Percentiles rank a stretch among this genome's conserved stretches.
phyloP scores from a whole-genome alignment of 441 rosid genomes.

The Bruguiera hainesii region DNA sequence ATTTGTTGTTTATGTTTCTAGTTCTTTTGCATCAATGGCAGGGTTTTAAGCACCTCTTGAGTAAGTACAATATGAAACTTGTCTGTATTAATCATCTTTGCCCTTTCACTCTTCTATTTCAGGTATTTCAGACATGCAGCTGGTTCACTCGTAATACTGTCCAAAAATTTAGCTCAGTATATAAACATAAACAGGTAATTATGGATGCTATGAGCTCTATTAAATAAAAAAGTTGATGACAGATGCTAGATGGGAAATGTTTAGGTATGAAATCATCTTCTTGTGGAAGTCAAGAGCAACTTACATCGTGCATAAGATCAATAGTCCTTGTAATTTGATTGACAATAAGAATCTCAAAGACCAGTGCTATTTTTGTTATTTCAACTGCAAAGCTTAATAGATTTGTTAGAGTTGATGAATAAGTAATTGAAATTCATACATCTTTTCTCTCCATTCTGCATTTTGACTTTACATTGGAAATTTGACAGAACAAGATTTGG shows the following conservation, averaged over 20 bases:
- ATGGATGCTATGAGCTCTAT: slow-evolving; percentile 7
- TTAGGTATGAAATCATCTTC: no score
- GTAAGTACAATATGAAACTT: neutral
- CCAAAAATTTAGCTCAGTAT: slow-evolving; percentile 85
- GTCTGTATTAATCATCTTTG: slow-evolving; percentile 7
- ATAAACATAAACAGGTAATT: slow-evolving; percentile 90
- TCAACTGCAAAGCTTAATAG: neutral
- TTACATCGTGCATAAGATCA: no score
- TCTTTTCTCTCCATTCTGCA: neutral
- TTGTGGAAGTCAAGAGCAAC: neutral
- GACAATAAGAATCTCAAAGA: slow-evolving; percentile 5
- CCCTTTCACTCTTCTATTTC: slow-evolving; percentile 20
- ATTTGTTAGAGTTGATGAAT: neutral
- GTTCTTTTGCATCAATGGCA: neutral
- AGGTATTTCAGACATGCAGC: slow-evolving; percentile 94
- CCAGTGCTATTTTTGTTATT: neutral
- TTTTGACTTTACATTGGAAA: neutral
- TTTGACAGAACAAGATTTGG: neutral
- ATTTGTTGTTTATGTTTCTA: neutral
- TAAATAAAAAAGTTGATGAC: neutral
- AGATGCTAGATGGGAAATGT: no score
- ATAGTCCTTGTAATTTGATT: neutral
- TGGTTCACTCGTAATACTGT: slow-evolving; percentile 65
- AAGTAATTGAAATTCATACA: neutral
- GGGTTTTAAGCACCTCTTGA: slow-evolving; percentile 10